Conservation (phyloP, 805 yeast genomes). For the Myxozyma neotropica region DNA sequence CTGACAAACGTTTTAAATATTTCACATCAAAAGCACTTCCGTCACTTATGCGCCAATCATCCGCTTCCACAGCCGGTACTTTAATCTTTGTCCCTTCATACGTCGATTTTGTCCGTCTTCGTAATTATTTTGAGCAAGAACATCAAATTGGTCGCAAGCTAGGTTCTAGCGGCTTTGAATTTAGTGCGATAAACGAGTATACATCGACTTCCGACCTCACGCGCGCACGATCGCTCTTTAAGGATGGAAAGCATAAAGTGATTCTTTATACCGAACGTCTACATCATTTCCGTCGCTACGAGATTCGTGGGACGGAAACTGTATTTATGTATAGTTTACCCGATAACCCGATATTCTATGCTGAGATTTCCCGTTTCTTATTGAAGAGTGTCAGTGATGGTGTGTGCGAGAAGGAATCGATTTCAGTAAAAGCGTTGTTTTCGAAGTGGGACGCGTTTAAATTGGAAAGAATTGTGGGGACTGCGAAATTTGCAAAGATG, state of each 20-base stretch:
- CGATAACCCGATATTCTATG: conserved; percentile 78
- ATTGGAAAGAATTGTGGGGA: conserved; percentile 83
- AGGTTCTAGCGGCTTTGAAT: conserved; percentile 57
- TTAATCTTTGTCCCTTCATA: conserved; percentile 82
- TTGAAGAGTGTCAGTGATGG: conserved; percentile 54
- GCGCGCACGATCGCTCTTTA: conserved; percentile 70
- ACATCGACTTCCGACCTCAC: conserved; percentile 70
- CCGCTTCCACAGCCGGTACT: conserved; percentile 62
- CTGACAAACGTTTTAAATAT: conserved; percentile 79
- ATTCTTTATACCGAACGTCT: conserved; percentile 91
- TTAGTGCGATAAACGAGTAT: conserved; percentile 57
- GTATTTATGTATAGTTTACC: conserved; percentile 84
- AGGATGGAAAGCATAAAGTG: conserved; percentile 61
- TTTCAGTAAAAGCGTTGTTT: conserved; percentile 60
- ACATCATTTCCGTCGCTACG: conserved; percentile 87
- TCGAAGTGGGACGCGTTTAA: conserved; percentile 78
- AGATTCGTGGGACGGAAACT: conserved; percentile 79
- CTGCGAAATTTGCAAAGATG: conserved; percentile 66
- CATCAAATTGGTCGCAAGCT: conserved; percentile 51
- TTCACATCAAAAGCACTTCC: conserved; percentile 77
- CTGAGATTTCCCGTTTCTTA: conserved; percentile 65
- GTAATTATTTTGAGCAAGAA: conserved; percentile 59
- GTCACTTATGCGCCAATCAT: conserved; percentile 60
- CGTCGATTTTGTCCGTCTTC: conserved; percentile 78
- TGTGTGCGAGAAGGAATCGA: conserved; percentile 57